Evolutionary conservation across 345 rosid genomes (phyloP).

Genomic region (Eucalyptus sp.): DNA sequence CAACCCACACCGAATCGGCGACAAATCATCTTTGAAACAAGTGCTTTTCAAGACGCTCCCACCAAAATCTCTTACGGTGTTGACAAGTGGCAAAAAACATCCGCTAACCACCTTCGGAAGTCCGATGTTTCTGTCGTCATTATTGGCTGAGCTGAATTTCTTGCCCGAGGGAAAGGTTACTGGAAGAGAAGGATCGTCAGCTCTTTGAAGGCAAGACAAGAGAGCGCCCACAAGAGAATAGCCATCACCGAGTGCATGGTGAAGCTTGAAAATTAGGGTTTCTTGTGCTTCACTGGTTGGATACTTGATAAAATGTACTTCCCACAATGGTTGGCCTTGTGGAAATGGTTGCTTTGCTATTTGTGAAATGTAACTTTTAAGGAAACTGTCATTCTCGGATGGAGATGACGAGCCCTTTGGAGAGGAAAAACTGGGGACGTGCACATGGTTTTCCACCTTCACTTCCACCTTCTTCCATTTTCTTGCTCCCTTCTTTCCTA

Average conservation of each 20-base stretch:
- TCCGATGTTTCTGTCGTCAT: background rate
- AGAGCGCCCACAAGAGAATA: too few species aligned
- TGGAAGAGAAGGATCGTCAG: too few species aligned
- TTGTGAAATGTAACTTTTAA: too few species aligned
- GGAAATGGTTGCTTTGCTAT: too few species aligned
- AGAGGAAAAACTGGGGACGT: too few species aligned
- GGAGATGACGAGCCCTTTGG: background rate
- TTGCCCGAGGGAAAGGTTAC: too few species aligned
- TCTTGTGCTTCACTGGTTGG: too few species aligned
- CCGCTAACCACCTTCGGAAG: background rate
- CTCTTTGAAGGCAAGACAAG: too few species aligned
- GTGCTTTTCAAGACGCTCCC: conserved; percentile 29
- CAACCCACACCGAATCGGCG: conserved; percentile 20
- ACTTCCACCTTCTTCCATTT: background rate
- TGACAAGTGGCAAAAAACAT: background rate
- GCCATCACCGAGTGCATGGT: background rate
- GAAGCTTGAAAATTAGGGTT: too few species aligned
- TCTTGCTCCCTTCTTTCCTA: background rate
- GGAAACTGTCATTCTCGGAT: background rate
- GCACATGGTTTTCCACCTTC: background rate
- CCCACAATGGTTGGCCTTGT: too few species aligned
- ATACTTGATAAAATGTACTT: too few species aligned
- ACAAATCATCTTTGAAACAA: conserved; percentile 14
- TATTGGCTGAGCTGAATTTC: background rate
- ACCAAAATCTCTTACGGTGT: conserved; percentile 19